Percentiles rank a stretch among this genome's conserved stretches.
These are phyloP conservation scores for Trametes cingulata DNA, from an alignment of 768 basidiomycete genomes.

Conservation along the genomic window DNA sequence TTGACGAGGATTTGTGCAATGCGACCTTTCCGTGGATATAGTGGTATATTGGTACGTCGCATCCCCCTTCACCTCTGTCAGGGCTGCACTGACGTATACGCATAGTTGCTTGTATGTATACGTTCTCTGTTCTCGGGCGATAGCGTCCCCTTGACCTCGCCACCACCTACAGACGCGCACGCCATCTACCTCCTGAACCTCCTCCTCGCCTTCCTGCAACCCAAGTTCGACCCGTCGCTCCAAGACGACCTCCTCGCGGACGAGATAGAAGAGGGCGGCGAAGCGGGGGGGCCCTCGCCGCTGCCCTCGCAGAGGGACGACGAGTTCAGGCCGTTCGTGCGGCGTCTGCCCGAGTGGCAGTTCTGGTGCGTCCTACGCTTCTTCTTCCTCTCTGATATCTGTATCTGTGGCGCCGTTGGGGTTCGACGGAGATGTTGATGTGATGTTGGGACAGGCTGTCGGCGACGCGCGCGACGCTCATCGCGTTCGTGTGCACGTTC, in stretches of 20 bases:
- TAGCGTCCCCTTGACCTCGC: constrained; percentile 4
- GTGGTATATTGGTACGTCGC: constrained; percentile 89
- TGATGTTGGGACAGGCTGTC: constrained; percentile 70
- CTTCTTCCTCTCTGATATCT: not conserved
- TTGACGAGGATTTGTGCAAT: not conserved
- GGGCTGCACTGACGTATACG: not conserved
- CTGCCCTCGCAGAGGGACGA: constrained; percentile 80
- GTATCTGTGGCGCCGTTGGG: not conserved
- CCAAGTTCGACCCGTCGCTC: constrained; percentile 95
- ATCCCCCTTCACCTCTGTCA: not conserved
- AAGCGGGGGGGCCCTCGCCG: constrained; percentile 48
- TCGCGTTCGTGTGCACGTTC: constrained; percentile 79
- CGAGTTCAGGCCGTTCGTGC: constrained; percentile 96
- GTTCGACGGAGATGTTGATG: not conserved
- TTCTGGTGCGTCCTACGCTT: constrained; percentile 65
- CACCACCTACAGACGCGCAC: constrained; percentile 63
- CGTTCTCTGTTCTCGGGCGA: not conserved
- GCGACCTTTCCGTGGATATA: constrained; percentile 30
- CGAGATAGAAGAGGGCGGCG: constrained; percentile 92
- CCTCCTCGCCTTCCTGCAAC: constrained; percentile 95
- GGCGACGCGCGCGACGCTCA: constrained; percentile 81
- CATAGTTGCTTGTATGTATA: constrained; percentile 70
- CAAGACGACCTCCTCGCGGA: constrained; percentile 92
- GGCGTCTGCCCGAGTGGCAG: constrained; percentile 94
- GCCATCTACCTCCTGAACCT: constrained; percentile 97